These are phyloP conservation scores for Myriosclerotinia curreyana DNA, from an alignment of 2,329 filamentous ascomycete genomes.

Conservation along the genomic window DNA sequence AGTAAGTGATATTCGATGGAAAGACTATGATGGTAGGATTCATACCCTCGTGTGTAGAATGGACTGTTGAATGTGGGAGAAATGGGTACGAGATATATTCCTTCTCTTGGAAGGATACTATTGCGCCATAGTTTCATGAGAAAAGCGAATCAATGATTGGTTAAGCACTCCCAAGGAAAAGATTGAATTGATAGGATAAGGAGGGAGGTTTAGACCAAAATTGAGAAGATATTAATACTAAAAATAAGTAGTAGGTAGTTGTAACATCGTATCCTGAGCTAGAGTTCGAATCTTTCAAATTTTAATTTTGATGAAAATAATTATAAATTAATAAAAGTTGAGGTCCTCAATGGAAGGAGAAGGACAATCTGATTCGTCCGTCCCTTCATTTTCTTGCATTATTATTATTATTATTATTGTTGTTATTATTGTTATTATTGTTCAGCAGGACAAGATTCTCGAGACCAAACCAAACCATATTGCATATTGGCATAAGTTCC, in stretches of 20 bases:
- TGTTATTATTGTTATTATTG: too few relatives aligned
- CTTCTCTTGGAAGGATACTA: constrained; percentile 10
- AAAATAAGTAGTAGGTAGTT: background rate
- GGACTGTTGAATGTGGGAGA: background rate
- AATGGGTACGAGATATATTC: background rate
- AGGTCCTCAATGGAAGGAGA: background rate
- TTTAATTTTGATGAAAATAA: background rate
- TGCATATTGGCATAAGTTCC: too few relatives aligned
- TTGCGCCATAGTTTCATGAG: constrained; percentile 18
- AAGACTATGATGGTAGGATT: constrained; percentile 7
- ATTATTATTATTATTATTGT: too few relatives aligned
- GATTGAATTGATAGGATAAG: constrained; percentile 3
- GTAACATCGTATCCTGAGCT: constrained; percentile 17
- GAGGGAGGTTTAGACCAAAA: constrained; percentile 6
- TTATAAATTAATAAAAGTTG: background rate
- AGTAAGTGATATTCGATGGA: background rate
- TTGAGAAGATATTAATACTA: background rate
- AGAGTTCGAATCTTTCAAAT: background rate
- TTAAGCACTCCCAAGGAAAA: background rate
- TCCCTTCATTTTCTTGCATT: too few relatives aligned
- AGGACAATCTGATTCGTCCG: background rate
- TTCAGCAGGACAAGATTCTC: constrained; percentile 15
- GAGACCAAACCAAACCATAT: background rate
- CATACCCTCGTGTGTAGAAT: background rate
- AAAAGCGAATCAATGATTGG: constrained; percentile 1